Evolutionary conservation across 208 protist genomes (phyloP).

Genomic region (Leishmania mexicana): DNA sequence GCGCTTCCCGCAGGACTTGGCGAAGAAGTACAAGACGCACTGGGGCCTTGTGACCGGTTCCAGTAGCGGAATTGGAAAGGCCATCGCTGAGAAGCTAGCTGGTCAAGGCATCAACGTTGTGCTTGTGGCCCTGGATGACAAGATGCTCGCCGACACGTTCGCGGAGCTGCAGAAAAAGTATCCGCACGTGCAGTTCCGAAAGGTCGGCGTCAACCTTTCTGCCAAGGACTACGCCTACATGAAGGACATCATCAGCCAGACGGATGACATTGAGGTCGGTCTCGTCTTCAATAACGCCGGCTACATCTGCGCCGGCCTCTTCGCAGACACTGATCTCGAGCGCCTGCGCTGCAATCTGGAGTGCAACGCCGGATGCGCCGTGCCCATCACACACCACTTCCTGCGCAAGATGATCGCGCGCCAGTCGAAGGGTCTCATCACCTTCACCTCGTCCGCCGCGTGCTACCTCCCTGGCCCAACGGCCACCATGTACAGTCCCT

Average conservation of each 20-base stretch:
- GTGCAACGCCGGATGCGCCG: slow-evolving; percentile 87
- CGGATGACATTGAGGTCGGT: slow-evolving; percentile 71
- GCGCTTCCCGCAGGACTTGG: slow-evolving; percentile 73
- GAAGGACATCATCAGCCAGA: slow-evolving; percentile 62
- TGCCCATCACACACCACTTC: slow-evolving; percentile 92
- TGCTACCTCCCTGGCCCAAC: slow-evolving; percentile 88
- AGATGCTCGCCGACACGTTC: slow-evolving; percentile 81
- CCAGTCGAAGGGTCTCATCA: slow-evolving; percentile 78
- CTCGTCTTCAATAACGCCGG: slow-evolving; percentile 96
- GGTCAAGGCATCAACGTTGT: slow-evolving; percentile 91
- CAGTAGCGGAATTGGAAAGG: slow-evolving; percentile 96
- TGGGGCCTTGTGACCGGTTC: slow-evolving; percentile 94
- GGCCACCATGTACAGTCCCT: slow-evolving; percentile 88
- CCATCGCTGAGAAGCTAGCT: slow-evolving; percentile 93
- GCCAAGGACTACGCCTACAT: slow-evolving; percentile 77
- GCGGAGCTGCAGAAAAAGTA: slow-evolving; percentile 78
- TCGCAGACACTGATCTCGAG: slow-evolving; percentile 84
- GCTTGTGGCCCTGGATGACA: slow-evolving; percentile 88
- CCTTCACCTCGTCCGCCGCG: slow-evolving; percentile 87
- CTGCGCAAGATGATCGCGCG: slow-evolving; percentile 86
- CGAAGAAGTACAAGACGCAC: slow-evolving; percentile 77
- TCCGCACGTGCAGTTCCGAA: slow-evolving; percentile 77
- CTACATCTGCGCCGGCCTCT: slow-evolving; percentile 92
- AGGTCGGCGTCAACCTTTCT: slow-evolving; percentile 89
- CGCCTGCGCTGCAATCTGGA: slow-evolving; percentile 86